These are phyloP conservation scores for Millerozyma miso DNA, from an alignment of 805 yeast species.

Conservation along the genomic window DNA sequence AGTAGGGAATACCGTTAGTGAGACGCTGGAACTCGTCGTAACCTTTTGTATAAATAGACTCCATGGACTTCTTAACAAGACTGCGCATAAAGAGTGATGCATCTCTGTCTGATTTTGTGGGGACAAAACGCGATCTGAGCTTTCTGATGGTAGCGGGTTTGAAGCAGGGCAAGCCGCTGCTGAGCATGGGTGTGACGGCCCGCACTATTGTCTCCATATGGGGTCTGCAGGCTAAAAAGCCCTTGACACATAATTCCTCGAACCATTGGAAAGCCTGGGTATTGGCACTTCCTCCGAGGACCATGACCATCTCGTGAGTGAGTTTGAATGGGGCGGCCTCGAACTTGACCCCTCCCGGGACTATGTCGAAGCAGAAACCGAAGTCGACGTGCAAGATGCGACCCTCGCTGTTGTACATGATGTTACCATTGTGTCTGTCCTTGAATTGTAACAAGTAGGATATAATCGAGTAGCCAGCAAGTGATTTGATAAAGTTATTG, in stretches of 20 bases:
- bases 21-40: conserved; percentile 96
- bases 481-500: conserved; percentile 85
- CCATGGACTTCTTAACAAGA: conserved; percentile 75
- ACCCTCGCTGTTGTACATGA: conserved; percentile 93
- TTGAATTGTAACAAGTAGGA: conserved; percentile 90
- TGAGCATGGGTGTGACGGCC: conserved; percentile 89
- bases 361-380: conserved; percentile 98
- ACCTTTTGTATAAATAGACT: conserved; percentile 86
- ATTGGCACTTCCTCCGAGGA: conserved; percentile 83
- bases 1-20: conserved; percentile 96
- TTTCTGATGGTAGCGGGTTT: conserved; percentile 82
- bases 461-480: conserved; percentile 91
- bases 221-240: conserved; percentile 83
- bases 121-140: conserved; percentile 73
- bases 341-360: conserved; percentile 97
- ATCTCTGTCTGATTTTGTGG: conserved; percentile 74
- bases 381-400: conserved; percentile 95
- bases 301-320: conserved; percentile 93
- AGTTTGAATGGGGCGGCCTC: conserved; percentile 98
- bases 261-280: conserved; percentile 91
- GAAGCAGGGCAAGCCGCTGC: conserved; percentile 94
- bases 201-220: conserved; percentile 80
- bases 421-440: conserved; percentile 97
- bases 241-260: conserved; percentile 92
- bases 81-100: conserved; percentile 76